These are phyloP conservation scores for Flueggea neowawraea DNA, from an alignment of 441 rosid genomes.

Conservation along the genomic window DNA sequence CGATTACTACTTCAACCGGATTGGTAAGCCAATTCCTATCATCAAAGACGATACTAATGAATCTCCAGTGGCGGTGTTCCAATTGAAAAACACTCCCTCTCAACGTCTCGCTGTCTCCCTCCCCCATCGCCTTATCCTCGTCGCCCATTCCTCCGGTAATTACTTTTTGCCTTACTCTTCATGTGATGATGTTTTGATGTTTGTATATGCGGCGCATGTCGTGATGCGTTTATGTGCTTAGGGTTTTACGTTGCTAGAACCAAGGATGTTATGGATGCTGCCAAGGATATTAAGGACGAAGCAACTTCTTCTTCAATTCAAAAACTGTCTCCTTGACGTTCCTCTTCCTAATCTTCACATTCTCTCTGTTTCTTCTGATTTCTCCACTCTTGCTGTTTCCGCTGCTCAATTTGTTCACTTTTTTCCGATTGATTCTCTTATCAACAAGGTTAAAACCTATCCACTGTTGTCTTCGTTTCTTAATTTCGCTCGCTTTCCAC, in stretches of 20 bases:
- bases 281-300: slow-evolving; percentile 35
- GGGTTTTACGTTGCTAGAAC: slow-evolving; percentile 85
- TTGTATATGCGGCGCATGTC: background rate
- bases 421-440: slow-evolving; percentile 54
- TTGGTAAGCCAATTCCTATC: slow-evolving; percentile 67
- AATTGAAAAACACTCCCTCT: slow-evolving; percentile 49
- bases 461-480: background rate
- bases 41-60: slow-evolving; percentile 13
- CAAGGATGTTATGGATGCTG: slow-evolving; percentile 59
- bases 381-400: slow-evolving; percentile 58
- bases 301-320: slow-evolving; percentile 29
- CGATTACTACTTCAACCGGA: slow-evolving; percentile 64
- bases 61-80: slow-evolving; percentile 24
- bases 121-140: slow-evolving; percentile 43
- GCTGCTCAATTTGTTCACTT: slow-evolving; percentile 47
- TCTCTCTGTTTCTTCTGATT: slow-evolving; percentile 61
- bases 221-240: slow-evolving; percentile 21
- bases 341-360: slow-evolving; percentile 44
- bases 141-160: slow-evolving; percentile 73
- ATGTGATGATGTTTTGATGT: background rate
- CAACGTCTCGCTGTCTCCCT: slow-evolving; percentile 74
- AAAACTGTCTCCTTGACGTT: slow-evolving; percentile 58
- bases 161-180: background rate
- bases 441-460: slow-evolving; percentile 38
- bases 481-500: background rate